Conservation (phyloP, 768 basidiomycete species). For the Boletus pseudo-olivaceus region DNA sequence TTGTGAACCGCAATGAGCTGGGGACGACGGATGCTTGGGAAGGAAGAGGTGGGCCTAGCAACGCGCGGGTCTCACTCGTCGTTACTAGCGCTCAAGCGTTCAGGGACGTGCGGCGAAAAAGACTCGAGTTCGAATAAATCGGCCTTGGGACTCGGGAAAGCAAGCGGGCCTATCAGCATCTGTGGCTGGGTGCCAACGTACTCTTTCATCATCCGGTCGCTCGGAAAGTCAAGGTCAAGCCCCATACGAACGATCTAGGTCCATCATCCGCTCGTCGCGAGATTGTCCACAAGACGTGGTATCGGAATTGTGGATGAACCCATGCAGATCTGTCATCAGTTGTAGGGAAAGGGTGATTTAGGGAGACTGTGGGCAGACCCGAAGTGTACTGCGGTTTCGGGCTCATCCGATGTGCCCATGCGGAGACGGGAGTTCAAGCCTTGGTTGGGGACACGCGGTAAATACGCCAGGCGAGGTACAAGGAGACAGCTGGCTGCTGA, state of each 20-base stretch:
- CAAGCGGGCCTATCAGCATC: conserved; percentile 22
- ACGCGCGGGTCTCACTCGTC: neutral
- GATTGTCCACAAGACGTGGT: neutral
- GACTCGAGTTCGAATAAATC: conserved; percentile 7
- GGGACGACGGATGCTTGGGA: neutral
- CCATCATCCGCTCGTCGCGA: neutral
- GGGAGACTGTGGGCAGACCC: no score
- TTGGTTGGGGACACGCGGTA: conserved; percentile 8
- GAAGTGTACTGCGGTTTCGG: neutral
- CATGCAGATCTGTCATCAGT: neutral
- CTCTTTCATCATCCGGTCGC: neutral
- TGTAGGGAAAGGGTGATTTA: neutral
- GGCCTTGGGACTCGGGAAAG: neutral
- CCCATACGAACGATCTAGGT: neutral
- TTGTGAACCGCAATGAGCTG: neutral
- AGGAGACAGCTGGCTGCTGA: neutral
- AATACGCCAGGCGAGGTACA: conserved; percentile 5
- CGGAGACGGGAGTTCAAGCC: neutral
- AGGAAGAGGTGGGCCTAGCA: neutral
- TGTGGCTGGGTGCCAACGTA: conserved; percentile 2
- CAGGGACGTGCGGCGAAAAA: conserved; percentile 23
- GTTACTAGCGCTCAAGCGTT: neutral
- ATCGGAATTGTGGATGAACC: neutral
- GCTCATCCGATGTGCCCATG: neutral
- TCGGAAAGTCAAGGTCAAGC: neutral